Evolutionary conservation across 2,329 filamentous ascomycete species (phyloP), one percentile per base, ranked within the genome.

Genomic region (Arachnomyces sp.): DNA sequence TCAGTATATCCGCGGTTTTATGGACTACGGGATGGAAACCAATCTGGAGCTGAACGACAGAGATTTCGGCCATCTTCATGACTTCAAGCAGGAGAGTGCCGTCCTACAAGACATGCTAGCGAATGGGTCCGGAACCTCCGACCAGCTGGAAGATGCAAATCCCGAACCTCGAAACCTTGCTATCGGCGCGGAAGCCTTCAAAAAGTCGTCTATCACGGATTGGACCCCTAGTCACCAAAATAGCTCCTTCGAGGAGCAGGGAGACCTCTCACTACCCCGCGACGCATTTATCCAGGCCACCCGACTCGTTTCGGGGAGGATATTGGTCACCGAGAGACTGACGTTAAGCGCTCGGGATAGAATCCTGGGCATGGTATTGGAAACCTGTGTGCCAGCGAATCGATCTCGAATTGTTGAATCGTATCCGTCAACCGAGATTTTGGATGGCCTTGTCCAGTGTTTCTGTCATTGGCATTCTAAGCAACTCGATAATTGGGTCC

Each of bases 361-460:
- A 34, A 71, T 84, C 1, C 63, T 86, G 40, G 78, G 74, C 8
- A 70, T 84, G 43, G 73, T 84, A 1, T 61, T 85, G 28, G 68
- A 71, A 36, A 77, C 73, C 3, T 80, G 74, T 49, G 46, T 61
- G 62, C 50, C 72, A 58, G 61, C 71, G 59, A 59, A 71, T 54
- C 43, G 71, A 66, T 36, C 73, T 77, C 14, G 75, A 72, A 13
- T 73, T 69, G 58, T 64, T 12, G 57, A 61, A 3, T 65, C 61
- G 0, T 67, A 68, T 8, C 66, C 66, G 0, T 61, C 59, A 0
- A 57, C 60, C 0, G 61, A 67, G 25, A 41, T 67, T 1, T 43
- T 68, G 4, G 61, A 66, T 31, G 58, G 56, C 0, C 46, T 68
- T 0, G 52, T 68, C 0, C 63, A 67, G 36, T 60, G 56, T n/a